phyloP scores from a whole-genome alignment of 1,139 yeast genomes.

The Geotrichum restrictum region DNA sequence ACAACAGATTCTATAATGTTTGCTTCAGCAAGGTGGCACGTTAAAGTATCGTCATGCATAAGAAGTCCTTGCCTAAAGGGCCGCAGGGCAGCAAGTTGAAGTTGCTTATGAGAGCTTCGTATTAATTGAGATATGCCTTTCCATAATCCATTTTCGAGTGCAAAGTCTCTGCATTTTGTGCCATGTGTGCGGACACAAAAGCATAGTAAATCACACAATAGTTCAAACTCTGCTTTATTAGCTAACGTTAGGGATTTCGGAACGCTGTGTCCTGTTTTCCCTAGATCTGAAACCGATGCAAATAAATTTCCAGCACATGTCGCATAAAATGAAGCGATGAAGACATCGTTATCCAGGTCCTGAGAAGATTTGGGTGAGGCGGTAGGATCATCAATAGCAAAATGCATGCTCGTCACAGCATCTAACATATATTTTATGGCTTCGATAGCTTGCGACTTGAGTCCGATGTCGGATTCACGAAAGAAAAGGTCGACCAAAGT shows the following conservation, averaged over 20 bases:
- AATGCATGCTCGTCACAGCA: slow-evolving; percentile 40
- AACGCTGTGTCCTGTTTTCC: background rate
- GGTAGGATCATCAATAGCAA: slow-evolving; percentile 44
- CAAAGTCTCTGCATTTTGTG: slow-evolving; percentile 53
- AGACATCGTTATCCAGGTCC: slow-evolving; percentile 23
- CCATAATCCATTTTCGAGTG: slow-evolving; percentile 47
- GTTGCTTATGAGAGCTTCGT: background rate
- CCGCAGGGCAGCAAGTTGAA: slow-evolving; percentile 8
- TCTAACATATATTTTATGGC: slow-evolving; percentile 72
- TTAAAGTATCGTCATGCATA: background rate
- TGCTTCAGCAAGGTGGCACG: background rate
- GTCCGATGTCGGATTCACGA: slow-evolving; percentile 63
- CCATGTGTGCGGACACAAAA: slow-evolving; percentile 64
- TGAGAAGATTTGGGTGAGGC: slow-evolving; percentile 8
- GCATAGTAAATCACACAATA: slow-evolving; percentile 63
- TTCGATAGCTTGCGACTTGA: slow-evolving; percentile 78
- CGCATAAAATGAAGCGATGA: slow-evolving; percentile 25
- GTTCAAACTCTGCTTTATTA: slow-evolving; percentile 51
- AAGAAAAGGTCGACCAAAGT: slow-evolving; percentile 60
- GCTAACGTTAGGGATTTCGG: slow-evolving; percentile 13
- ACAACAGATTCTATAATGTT: slow-evolving; percentile 43
- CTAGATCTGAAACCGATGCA: slow-evolving; percentile 17
- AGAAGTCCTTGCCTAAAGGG: slow-evolving; percentile 8
- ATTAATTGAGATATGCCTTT: slow-evolving; percentile 1
- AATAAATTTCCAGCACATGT: slow-evolving; percentile 27